These are phyloP conservation scores for Boletus fagicola DNA, from an alignment of 768 basidiomycete genomes.

Conservation along the genomic window DNA sequence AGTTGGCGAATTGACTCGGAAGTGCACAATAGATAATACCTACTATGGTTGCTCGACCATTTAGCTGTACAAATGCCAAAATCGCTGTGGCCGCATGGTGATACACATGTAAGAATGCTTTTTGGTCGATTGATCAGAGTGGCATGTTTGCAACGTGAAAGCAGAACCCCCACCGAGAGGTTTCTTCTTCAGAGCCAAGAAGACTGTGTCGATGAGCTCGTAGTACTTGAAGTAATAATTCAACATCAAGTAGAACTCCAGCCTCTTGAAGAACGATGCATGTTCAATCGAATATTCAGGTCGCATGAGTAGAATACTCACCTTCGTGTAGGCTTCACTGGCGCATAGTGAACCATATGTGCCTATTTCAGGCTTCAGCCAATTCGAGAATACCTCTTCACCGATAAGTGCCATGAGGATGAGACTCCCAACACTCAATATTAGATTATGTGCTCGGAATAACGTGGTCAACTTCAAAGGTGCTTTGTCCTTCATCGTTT, in stretches of 20 bases:
- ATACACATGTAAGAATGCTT: conserved; percentile 95
- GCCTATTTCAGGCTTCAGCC: conserved; percentile 72
- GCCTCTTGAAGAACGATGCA: conserved; percentile 45
- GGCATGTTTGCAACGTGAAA: not conserved
- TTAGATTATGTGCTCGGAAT: conserved; percentile 85
- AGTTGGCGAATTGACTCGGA: no score
- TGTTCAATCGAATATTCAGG: not conserved
- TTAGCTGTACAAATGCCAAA: conserved; percentile 89
- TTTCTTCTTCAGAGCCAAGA: conserved; percentile 97
- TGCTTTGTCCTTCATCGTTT: conserved; percentile 73
- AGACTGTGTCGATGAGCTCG: conserved; percentile 91
- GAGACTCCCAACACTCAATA: conserved; percentile 77
- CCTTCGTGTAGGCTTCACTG: conserved; percentile 74
- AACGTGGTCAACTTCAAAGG: conserved; percentile 70
- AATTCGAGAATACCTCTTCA: conserved; percentile 83
- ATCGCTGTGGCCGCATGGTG: conserved; percentile 95
- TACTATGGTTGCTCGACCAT: conserved; percentile 86
- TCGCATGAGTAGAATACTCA: conserved; percentile 41
- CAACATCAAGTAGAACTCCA: conserved; percentile 94
- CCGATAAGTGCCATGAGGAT: conserved; percentile 78
- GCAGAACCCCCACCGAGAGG: conserved; percentile 64
- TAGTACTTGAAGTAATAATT: conserved; percentile 98
- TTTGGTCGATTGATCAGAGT: not conserved
- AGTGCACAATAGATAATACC: conserved; percentile 29
- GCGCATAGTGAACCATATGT: conserved; percentile 75